phyloP scores from a whole-genome alignment of 306 rosid species.

The Gastrolobium villosum region DNA sequence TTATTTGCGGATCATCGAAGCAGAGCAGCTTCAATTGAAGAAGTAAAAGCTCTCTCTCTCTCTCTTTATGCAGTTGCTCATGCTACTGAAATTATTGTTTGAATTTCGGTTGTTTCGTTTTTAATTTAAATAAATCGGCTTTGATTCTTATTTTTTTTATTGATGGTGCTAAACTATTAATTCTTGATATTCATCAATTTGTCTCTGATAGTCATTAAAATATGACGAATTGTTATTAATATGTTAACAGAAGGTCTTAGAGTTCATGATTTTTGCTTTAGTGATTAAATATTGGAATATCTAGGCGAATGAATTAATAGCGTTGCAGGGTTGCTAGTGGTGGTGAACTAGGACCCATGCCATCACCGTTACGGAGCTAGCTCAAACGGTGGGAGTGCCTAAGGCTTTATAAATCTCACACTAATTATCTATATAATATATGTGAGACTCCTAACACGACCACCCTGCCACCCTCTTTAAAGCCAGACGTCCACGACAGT shows the following conservation, averaged over 20 bases:
- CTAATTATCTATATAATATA: too few relatives aligned
- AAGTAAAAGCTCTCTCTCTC: conserved; percentile 51
- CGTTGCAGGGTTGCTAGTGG: background rate
- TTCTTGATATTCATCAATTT: background rate
- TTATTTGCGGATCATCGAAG: conserved; percentile 67
- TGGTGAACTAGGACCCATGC: too few relatives aligned
- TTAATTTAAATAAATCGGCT: background rate
- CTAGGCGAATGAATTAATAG: background rate
- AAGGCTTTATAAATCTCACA: too few relatives aligned
- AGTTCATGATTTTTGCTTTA: background rate
- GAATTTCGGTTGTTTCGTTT: background rate
- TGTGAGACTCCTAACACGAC: too few relatives aligned
- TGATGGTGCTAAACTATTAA: background rate
- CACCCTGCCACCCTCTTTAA: too few relatives aligned
- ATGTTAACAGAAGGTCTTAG: background rate
- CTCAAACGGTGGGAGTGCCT: too few relatives aligned
- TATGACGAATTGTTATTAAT: background rate
- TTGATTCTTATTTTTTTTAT: background rate
- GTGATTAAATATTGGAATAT: background rate
- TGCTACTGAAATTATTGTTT: background rate
- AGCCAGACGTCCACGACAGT: too few relatives aligned
- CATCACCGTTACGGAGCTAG: too few relatives aligned
- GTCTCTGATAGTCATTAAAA: background rate
- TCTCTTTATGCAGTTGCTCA: background rate
- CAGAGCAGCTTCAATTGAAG: conserved; percentile 66